Conservation (phyloP, 257 asterid genomes). For the Handroanthus guayacan region DNA sequence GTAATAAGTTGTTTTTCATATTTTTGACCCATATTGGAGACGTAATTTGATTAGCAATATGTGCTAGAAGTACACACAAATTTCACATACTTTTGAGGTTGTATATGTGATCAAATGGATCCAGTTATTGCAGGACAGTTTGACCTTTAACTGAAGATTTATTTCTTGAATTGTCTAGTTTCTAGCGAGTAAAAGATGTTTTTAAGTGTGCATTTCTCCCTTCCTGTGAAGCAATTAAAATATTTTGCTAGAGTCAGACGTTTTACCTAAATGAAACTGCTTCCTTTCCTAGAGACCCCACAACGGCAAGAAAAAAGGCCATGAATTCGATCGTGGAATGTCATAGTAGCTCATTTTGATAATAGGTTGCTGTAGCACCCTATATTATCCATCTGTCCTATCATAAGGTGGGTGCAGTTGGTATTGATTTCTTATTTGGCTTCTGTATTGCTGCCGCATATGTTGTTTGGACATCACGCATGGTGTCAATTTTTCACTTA, state of each 20-base stretch:
- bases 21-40: constrained; percentile 1
- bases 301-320: background rate
- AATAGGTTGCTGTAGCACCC: background rate
- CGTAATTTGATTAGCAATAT: background rate
- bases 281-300: background rate
- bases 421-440: background rate
- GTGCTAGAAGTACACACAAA: background rate
- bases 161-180: background rate
- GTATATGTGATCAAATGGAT: background rate
- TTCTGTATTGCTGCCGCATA: background rate
- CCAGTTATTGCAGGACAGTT: background rate
- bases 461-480: background rate
- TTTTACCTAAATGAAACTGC: background rate
- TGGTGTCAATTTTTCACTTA: background rate
- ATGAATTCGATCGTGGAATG: background rate
- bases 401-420: background rate
- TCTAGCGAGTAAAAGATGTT: background rate
- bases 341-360: background rate
- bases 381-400: constrained; percentile 11
- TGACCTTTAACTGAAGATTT: background rate
- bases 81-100: background rate
- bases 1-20: constrained; percentile 10
- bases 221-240: background rate
- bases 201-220: background rate
- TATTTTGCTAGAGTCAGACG: background rate